Evolutionary conservation across 371 early-diverging fungal genomes (phyloP).

Genomic region (Dichotomocladium elegans): DNA sequence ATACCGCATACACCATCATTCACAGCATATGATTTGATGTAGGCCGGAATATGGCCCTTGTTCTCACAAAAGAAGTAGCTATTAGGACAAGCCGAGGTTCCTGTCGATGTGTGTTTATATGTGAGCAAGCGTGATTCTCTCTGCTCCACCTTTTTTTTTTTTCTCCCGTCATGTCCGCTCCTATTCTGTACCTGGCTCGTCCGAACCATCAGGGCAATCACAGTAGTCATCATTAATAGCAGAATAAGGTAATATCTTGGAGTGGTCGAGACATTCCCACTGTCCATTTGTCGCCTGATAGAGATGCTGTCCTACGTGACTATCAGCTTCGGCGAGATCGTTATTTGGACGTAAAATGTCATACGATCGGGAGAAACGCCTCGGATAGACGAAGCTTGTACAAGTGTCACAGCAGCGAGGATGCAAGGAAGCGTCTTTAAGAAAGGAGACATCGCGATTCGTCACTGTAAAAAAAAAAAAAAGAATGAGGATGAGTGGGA

Average conservation of each 20-base stretch:
- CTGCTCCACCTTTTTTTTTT: neutral
- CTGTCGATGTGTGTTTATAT: no score
- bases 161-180: neutral
- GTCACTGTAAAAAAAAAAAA: no score
- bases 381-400: slow-evolving; percentile 2
- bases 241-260: slow-evolving; percentile 57
- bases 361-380: slow-evolving; percentile 4
- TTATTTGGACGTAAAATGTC: neutral
- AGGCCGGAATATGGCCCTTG: slow-evolving; percentile 66
- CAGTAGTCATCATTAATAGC: slow-evolving; percentile 95
- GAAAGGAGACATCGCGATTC: slow-evolving; percentile 1
- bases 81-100: slow-evolving; percentile 88
- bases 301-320: neutral
- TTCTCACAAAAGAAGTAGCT: slow-evolving; percentile 81
- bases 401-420: slow-evolving; percentile 3
- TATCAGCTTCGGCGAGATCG: neutral
- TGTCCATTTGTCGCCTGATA: slow-evolving; percentile 26
- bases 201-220: slow-evolving; percentile 92
- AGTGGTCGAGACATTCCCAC: slow-evolving; percentile 78
- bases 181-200: slow-evolving; percentile 80
- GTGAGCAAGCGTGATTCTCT: neutral
- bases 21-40: slow-evolving; percentile 70
- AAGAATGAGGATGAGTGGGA: no score
- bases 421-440: slow-evolving; percentile 2
- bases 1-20: slow-evolving; percentile 93